A percentile compares a stretch with the other conserved stretches of the same genome.
phyloP scores from a whole-genome alignment of 2,329 filamentous ascomycete genomes.

The Colletotrichum shisoi region DNA sequence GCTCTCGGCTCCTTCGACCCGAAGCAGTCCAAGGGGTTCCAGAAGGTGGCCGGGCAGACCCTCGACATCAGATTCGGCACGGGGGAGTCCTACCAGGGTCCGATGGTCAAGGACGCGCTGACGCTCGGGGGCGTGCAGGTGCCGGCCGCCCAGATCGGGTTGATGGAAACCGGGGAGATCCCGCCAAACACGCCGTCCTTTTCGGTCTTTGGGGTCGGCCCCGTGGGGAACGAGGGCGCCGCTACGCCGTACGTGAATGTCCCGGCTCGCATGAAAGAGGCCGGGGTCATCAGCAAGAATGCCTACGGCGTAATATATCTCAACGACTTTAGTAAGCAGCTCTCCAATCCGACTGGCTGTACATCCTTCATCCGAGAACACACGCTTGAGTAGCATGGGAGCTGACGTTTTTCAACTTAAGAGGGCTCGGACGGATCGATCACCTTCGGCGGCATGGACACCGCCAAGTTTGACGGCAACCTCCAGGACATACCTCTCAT shows the following conservation, averaged over 20 bases:
- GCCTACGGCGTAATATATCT: slow-evolving; percentile 19
- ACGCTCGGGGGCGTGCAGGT: neutral
- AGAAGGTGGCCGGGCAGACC: neutral
- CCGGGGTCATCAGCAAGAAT: slow-evolving; percentile 2
- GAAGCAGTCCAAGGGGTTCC: neutral
- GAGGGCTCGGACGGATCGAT: slow-evolving; percentile 17
- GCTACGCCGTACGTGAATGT: slow-evolving; percentile 3
- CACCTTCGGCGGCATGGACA: slow-evolving; percentile 32
- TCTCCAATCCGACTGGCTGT: neutral
- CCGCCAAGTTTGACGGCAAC: slow-evolving; percentile 28
- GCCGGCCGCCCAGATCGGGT: neutral
- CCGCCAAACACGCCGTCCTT: neutral
- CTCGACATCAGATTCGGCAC: slow-evolving; percentile 1
- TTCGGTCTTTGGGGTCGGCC: slow-evolving; percentile 1
- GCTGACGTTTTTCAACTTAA: slow-evolving; percentile 8
- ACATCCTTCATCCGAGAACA: too few species aligned
- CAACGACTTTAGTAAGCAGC: slow-evolving; percentile 17
- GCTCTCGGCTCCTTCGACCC: neutral
- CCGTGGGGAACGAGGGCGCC: neutral
- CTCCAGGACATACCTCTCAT: slow-evolving; percentile 15
- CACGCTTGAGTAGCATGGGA: too few species aligned
- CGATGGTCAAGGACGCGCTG: slow-evolving; percentile 3
- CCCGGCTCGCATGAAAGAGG: slow-evolving; percentile 22
- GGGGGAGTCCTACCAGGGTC: neutral
- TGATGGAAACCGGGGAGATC: slow-evolving; percentile 1